Base-by-base conservation (phyloP, 495 filamentous ascomycete species). In the Hyaloscypha hepaticicola region DNA sequence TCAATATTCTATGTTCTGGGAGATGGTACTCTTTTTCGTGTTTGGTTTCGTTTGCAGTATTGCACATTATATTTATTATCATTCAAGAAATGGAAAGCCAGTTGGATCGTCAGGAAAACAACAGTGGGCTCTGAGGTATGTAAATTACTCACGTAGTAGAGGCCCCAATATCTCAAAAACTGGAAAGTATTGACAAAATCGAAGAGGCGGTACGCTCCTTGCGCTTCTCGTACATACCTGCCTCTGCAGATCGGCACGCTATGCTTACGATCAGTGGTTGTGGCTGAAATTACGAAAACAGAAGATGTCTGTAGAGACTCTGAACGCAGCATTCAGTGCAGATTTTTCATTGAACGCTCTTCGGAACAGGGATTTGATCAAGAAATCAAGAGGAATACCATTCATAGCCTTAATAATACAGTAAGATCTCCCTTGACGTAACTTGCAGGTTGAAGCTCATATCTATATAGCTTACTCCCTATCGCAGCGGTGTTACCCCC, bases 271-370 rank as follows among this genome's bases (percentile, higher is more conserved):
- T 16, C 69, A 70, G 51, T 70, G 27, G 29, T 45, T 70, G 14
- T 70, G 61, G 55, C 29, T 56, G 33, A 58, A 61, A n/a, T 27
- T 70, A 9, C 63, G 49, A 24, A 58, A 14, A 8, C 58, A 21
- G 29, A 31, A 53, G 6, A 31, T 68, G 24, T 38, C 66, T 3
- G 61, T 73, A 19, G 28, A 38, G 25, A 38, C 28, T 22, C 38
- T 72, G 9, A 62, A 73, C 50, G 60, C 67, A 5, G 69, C 64
- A 19, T 72, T 67, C 38, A 33, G 21, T 5, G 70, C 67, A 8
- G 33, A n/a, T n/a, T n/a, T n/a, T 53, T n/a, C 49, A 22, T 1
- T 50, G 55, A 21, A 51, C 69, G 2, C 24, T 72, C 2, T 67
- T 50, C 2, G 34, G 66, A 61, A 70, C 50, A n/a, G 27, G 5